Base-by-base conservation (phyloP, 1,139 yeast species). In the Kodamaea sp. region DNA sequence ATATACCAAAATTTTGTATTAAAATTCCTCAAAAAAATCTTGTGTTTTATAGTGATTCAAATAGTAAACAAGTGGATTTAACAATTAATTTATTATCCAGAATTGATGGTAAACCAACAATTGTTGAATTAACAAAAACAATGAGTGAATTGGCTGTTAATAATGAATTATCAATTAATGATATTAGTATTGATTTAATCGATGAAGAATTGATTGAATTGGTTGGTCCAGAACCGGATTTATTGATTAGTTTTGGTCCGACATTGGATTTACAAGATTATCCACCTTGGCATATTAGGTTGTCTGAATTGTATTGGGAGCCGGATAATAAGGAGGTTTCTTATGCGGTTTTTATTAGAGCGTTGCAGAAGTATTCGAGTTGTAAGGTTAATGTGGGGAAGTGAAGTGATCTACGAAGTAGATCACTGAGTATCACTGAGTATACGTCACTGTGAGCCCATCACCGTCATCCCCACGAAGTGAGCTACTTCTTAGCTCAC, bases 201-300 rank as follows among this genome's bases (percentile, higher is more conserved):
- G 89, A 89, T 58, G 79, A 77, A 42, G 95, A 88, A 55, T 70
- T 88, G 48, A 68, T 73, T 27, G 87, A 81, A 50, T 68, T 88
- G 40, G 94, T 89, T 24, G 92, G 96, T 3, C 75, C 73, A 8
- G 98, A 94, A 58, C 98, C 98, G 0, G 98, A 94, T 57, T 69
- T 92, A 47, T 69, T 92, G 38, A 70, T 94, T 31, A 67, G 86
- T 40, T 92, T 92, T 61, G 88, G 89, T n/a, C 95, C 97, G 7
- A 70, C 70, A 11, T 70, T 92, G 47, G 95, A 89, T 57, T 73
- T 94, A 38, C 95, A 89, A 60, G 97, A 95, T 26, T 94, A 83
- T 60, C 97, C 98, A 12, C 99, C 99, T 23, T 92, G 98, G 98
- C 97, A 92, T 56, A 79, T 89, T 31, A 74, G 98, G 45, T 75